Conservation (phyloP, 2,329 filamentous ascomycete species). For the Penicillium griseofulvum region DNA sequence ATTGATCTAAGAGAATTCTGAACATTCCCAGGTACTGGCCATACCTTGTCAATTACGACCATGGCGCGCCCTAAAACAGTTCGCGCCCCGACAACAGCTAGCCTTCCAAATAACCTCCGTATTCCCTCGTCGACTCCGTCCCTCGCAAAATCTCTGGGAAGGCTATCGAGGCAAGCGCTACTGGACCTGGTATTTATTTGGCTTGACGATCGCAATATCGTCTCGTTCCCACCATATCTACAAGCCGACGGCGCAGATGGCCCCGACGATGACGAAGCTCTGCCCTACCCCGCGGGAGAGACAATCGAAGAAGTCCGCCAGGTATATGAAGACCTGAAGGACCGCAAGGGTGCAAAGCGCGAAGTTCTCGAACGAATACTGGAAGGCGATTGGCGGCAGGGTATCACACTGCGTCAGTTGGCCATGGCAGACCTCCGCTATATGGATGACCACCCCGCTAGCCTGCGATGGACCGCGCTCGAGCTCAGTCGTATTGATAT, state of each 20-base stretch:
- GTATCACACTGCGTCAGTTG: constrained; percentile 55
- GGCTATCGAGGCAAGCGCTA: constrained; percentile 69
- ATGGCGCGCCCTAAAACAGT: constrained; percentile 36
- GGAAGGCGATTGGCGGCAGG: constrained; percentile 57
- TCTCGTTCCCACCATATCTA: constrained; percentile 60
- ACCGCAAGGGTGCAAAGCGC: constrained; percentile 52
- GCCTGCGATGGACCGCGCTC: constrained; percentile 54
- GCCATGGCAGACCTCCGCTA: constrained; percentile 56
- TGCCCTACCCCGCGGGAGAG: constrained; percentile 66
- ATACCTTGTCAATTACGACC: background rate
- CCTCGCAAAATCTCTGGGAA: constrained; percentile 64
- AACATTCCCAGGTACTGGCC: too few relatives aligned
- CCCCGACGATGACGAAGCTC: constrained; percentile 59
- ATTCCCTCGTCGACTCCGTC: constrained; percentile 64
- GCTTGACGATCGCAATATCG: constrained; percentile 66
- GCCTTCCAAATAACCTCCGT: constrained; percentile 68
- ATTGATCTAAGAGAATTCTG: background rate
- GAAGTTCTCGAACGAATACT: constrained; percentile 57
- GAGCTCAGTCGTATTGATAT: constrained; percentile 39
- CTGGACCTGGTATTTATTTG: constrained; percentile 72
- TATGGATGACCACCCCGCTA: constrained; percentile 53
- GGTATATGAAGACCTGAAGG: constrained; percentile 60
- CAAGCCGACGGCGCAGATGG: constrained; percentile 48
- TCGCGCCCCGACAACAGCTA: constrained; percentile 65
- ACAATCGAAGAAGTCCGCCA: constrained; percentile 66